Evolutionary conservation across 2,329 filamentous ascomycete species (phyloP).

Genomic region (Diaporthe citri): DNA sequence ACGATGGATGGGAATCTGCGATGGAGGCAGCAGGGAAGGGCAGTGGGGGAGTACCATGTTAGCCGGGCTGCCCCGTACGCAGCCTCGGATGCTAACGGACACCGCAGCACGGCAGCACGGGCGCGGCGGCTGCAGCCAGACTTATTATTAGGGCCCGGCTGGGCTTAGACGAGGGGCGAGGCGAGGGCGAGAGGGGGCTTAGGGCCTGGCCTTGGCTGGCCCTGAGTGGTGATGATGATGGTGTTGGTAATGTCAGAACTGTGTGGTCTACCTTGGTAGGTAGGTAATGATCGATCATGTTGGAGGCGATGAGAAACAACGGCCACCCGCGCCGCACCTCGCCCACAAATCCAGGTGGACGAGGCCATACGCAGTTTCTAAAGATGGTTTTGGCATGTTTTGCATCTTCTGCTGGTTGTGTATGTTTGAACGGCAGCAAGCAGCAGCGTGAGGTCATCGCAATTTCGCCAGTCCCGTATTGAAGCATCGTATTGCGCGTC

Average conservation of each 20-base stretch:
- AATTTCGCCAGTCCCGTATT: constrained; percentile 38
- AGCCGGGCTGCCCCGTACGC: constrained; percentile 25
- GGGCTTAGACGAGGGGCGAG: constrained; percentile 22
- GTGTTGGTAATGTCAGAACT: neutral
- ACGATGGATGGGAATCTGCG: constrained; percentile 20
- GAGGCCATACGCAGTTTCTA: constrained; percentile 1
- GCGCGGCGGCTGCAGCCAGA: constrained; percentile 22
- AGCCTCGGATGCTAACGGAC: constrained; percentile 20
- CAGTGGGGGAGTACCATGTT: constrained; percentile 15
- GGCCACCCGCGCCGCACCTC: constrained; percentile 11
- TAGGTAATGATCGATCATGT: neutral
- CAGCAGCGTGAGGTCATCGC: constrained; percentile 37
- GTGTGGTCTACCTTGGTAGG: neutral
- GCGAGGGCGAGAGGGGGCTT: constrained; percentile 1
- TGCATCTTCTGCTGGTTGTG: constrained; percentile 13
- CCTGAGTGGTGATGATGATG: neutral
- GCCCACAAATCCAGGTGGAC: neutral
- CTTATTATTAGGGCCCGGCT: constrained; percentile 29
- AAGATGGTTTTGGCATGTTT: neutral
- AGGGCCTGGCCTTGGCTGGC: constrained; percentile 10
- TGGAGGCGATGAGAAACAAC: neutral
- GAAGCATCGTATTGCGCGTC: constrained; percentile 23
- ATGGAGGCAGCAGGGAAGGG: constrained; percentile 23
- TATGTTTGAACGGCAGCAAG: constrained; percentile 8
- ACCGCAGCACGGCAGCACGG: constrained; percentile 22